These are phyloP conservation scores for Leccinellum albellum DNA, from an alignment of 768 basidiomycete genomes.

Conservation along the genomic window DNA sequence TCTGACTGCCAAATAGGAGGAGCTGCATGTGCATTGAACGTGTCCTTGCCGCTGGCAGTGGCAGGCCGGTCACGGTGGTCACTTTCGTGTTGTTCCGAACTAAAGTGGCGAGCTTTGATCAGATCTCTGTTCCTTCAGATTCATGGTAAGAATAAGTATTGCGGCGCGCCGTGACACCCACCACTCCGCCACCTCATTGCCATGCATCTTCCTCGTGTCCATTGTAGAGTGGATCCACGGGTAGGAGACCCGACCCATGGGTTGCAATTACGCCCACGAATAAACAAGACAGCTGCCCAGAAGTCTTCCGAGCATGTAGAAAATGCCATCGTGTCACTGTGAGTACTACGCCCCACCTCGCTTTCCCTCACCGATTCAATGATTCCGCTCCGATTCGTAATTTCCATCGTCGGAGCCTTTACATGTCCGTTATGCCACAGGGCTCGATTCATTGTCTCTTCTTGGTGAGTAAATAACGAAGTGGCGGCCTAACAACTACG, in stretches of 20 bases:
- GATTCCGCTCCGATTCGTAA: slow-evolving; percentile 3
- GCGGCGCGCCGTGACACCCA: slow-evolving; percentile 6
- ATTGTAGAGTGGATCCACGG: background rate
- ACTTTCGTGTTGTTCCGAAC: slow-evolving; percentile 2
- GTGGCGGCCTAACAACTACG: slow-evolving; percentile 8
- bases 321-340: background rate
- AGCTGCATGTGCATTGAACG: too few relatives aligned
- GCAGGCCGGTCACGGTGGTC: slow-evolving; percentile 15
- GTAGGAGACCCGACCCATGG: background rate
- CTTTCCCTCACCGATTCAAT: slow-evolving; percentile 9
- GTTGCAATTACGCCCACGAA: background rate
- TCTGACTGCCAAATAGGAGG: too few relatives aligned
- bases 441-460: background rate
- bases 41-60: too few relatives aligned
- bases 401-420: slow-evolving; percentile 1
- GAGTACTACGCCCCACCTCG: background rate
- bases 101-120: background rate
- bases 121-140: slow-evolving; percentile 12
- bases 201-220: slow-evolving; percentile 12
- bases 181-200: background rate
- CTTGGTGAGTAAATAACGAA: background rate
- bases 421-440: background rate
- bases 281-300: background rate
- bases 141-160: slow-evolving; percentile 5
- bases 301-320: background rate